Base-by-base conservation (phyloP, 805 yeast genomes). In the Zygoascus bituminiphila region DNA sequence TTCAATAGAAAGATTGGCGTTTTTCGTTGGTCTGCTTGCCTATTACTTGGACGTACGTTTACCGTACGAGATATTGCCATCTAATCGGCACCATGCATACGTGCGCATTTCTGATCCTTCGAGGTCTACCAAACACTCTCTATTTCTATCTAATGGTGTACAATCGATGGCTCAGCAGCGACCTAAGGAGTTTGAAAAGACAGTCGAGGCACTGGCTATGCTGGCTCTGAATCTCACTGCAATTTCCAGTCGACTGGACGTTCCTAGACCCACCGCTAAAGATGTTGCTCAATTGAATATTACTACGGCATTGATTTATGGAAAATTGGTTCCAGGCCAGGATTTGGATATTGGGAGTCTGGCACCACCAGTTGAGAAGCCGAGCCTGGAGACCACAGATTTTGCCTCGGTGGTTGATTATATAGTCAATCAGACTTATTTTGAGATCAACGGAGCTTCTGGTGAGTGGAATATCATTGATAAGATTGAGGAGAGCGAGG, bases 401-500 rank as follows among this genome's bases (percentile, higher is more conserved):
- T 26, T 41, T n/a, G 49, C 46, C 2, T 35, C 48, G 10, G 48
- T 57, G 15, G 44, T 42, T 19, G 60, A 57, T 46, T 52, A 56
- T 50, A 58, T 58, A 24, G 44, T 62, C 7, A 61, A 64, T 5
- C 68, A 63, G 50, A 52, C 59, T n/a, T 64, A 59, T 36, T 49
- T 61, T 21, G 68, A 59, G 39, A 51, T 64, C 35, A 61, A 64
- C 45, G 67, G 68, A 17, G 59, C 56, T 25, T 53, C 62, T 1
- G 65, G 61, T 9, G 68, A 65, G 45, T 65, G 69, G 69, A 61
- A 59, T 46, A 48, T 62, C 12, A 54, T 63, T 14, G 59, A 54
- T 15, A 50, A 46, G 29, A 54, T 36, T 4, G 33, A 29, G 15
- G 39, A 36, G 20, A 36, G 39, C 22, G 39, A 36, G 14, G 22